Evolutionary conservation across 768 basidiomycete genomes (phyloP).

Genomic region (Tricholoma flavovirens): DNA sequence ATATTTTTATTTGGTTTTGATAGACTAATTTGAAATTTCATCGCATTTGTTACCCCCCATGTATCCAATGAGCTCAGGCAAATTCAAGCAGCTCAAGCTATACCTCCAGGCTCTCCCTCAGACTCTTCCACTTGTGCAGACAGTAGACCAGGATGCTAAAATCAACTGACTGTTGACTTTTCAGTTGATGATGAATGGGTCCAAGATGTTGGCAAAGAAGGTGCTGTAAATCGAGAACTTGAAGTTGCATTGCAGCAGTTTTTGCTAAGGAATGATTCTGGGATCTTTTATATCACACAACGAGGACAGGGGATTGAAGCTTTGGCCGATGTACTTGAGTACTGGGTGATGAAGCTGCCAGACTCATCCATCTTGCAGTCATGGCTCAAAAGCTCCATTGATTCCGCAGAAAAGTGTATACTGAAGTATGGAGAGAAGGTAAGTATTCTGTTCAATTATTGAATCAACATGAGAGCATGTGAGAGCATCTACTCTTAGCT

Average conservation of each 20-base stretch:
- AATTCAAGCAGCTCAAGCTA: background rate
- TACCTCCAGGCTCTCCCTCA: background rate
- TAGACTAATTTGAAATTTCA: background rate
- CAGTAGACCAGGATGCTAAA: background rate
- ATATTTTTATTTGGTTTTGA: background rate
- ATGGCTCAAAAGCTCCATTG: background rate
- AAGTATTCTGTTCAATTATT: background rate
- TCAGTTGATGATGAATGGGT: background rate
- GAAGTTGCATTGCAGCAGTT: background rate
- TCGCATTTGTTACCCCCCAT: background rate
- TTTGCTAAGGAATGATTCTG: background rate
- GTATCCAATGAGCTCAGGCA: background rate
- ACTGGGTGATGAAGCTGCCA: background rate
- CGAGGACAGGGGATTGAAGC: too few species aligned
- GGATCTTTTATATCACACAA: too few species aligned
- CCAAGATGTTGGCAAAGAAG: background rate
- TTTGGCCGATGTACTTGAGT: too few species aligned
- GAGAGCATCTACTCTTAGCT: background rate
- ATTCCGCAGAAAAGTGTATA: background rate
- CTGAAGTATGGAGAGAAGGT: background rate
- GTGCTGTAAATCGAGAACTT: background rate
- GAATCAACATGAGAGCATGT: background rate
- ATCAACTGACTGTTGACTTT: background rate
- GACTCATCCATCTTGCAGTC: background rate
- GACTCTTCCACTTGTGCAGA: background rate